phyloP scores from a whole-genome alignment of 805 yeast genomes.

The Metschnikowia dekortorum region DNA sequence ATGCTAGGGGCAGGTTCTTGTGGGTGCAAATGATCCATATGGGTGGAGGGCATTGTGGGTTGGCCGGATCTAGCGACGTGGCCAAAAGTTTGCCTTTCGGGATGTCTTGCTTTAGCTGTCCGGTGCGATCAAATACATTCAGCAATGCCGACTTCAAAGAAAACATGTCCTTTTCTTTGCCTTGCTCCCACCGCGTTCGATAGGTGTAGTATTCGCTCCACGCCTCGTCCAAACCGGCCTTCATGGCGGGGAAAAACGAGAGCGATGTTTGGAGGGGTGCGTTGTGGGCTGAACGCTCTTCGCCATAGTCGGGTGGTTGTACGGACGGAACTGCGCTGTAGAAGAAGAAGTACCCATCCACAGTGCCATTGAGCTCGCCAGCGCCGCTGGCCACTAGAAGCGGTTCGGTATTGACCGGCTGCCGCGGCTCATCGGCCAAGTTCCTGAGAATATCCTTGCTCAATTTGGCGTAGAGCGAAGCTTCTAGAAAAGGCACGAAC shows the following conservation, averaged over 20 bases:
- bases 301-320: constrained; percentile 57
- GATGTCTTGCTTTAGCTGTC: neutral
- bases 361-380: constrained; percentile 66
- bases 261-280: constrained; percentile 22
- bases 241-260: constrained; percentile 42
- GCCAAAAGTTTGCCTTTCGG: constrained; percentile 16
- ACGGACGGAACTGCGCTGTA: constrained; percentile 65
- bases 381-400: constrained; percentile 75
- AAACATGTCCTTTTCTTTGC: constrained; percentile 64
- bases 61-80: constrained; percentile 31
- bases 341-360: constrained; percentile 70
- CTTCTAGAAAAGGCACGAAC: constrained; percentile 72
- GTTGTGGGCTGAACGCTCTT: constrained; percentile 13
- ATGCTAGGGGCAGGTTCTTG: constrained; percentile 48
- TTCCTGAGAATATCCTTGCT: constrained; percentile 57
- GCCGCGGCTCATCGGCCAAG: constrained; percentile 58
- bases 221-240: constrained; percentile 61
- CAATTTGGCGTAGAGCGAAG: constrained; percentile 58
- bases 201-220: constrained; percentile 65
- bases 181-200: constrained; percentile 53
- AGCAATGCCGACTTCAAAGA: constrained; percentile 55
- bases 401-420: constrained; percentile 62
- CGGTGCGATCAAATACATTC: constrained; percentile 52
- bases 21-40: constrained; percentile 66
- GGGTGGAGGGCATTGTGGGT: constrained; percentile 52